Evolutionary conservation across 1,139 yeast genomes (phyloP), one percentile per base, ranked within the genome.

Genomic region (Blastobotrys buckinghamii): DNA sequence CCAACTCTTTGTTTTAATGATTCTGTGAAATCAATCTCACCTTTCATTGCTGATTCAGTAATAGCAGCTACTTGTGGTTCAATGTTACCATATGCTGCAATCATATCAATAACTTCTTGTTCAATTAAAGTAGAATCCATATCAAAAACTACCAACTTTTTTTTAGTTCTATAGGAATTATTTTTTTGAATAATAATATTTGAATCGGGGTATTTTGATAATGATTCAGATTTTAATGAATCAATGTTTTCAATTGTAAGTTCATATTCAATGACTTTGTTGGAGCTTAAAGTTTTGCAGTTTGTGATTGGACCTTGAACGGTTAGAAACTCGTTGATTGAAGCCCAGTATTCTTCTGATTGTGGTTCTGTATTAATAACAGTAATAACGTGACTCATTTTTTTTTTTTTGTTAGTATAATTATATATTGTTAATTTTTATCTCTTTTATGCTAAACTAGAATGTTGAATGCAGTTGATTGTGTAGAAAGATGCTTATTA

Each of bases 91-190:
- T 82, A 81, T 0, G 84, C 88, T 2, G 98, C 98, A 57, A 94
- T 90, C 63, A 92, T 71, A 64, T 94, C 99, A 57, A 92, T 92
- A 43, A 92, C 97, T 68, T 94, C 99, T 68, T 94, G 97, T 66
- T 86, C 83, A 57, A 94, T 94, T 63, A 94, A 72, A 0, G 98
- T 94, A 0, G 97, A 90, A 70, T 94, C 99, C 98, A 94, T 94
- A 61, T 94, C 98, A 61, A 94, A 94, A 19, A 94, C 87, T 54
- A 87, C 82, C 44, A 92, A 72, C 58, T 79, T 77, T 62, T 84
- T 85, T 13, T 29, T 34, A 27, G 39, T 56, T 63, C 39, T 67
- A 65, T 37, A 17, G 29, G 29, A 44, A 45, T 69, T 20, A 27
- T 33, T 61, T 39, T 53, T 54, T 58, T 79, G 84, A 15, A 78